Conservation (phyloP, 1,284 basidiomycete species). For the Heterobasidion annosum region DNA sequence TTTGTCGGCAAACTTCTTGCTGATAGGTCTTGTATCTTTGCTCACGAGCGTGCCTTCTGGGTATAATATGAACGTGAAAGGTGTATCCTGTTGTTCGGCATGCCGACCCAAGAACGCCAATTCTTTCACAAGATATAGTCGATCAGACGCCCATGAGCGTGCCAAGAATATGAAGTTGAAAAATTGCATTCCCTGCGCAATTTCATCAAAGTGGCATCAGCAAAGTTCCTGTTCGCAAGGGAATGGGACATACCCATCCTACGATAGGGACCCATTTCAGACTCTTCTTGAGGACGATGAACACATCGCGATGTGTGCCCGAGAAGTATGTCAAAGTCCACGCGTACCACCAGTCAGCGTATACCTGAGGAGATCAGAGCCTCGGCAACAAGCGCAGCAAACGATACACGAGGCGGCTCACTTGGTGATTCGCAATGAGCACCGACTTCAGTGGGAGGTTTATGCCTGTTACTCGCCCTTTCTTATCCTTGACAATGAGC, state of each 20-base stretch:
- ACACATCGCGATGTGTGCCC: slow-evolving; percentile 63
- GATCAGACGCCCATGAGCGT: slow-evolving; percentile 82
- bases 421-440: slow-evolving; percentile 78
- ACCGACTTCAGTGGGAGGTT: slow-evolving; percentile 73
- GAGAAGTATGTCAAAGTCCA: slow-evolving; percentile 83
- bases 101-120: slow-evolving; percentile 50
- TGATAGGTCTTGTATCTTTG: slow-evolving; percentile 73
- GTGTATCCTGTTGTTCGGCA: slow-evolving; percentile 55
- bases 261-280: slow-evolving; percentile 83
- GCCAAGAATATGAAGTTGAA: slow-evolving; percentile 87
- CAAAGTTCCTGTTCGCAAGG: not conserved
- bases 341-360: slow-evolving; percentile 89
- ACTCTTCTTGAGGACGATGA: slow-evolving; percentile 86
- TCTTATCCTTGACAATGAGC: slow-evolving; percentile 45
- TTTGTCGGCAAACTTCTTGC: slow-evolving; percentile 79
- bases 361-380: slow-evolving; percentile 42
- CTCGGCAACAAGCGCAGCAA: not conserved
- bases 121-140: slow-evolving; percentile 48
- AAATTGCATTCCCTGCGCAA: slow-evolving; percentile 76
- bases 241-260: slow-evolving; percentile 65
- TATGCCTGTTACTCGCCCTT: slow-evolving; percentile 52
- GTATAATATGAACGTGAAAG: slow-evolving; percentile 81
- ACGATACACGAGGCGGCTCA: slow-evolving; percentile 19
- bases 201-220: slow-evolving; percentile 2
- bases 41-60: slow-evolving; percentile 91